These are phyloP conservation scores for Pseudopyrenochaeta lycopersici DNA, from an alignment of 2,329 filamentous ascomycete genomes.

Conservation along the genomic window DNA sequence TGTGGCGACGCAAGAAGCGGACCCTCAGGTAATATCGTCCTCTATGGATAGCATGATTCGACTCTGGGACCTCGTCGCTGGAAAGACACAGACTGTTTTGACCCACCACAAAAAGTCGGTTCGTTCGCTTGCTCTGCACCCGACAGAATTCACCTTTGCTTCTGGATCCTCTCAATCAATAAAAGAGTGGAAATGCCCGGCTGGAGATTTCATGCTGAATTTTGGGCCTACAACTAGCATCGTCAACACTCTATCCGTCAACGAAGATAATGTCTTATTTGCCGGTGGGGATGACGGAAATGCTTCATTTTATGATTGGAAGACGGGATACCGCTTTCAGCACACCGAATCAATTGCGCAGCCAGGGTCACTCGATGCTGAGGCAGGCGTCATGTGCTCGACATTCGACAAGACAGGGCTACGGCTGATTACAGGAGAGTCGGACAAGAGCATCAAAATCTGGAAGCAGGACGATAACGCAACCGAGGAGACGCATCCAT, in stretches of 20 bases:
- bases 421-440: constrained; percentile 90
- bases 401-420: constrained; percentile 91
- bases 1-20: constrained; percentile 91
- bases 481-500: constrained; percentile 87
- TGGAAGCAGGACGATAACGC: constrained; percentile 95
- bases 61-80: constrained; percentile 94
- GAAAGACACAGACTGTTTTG: constrained; percentile 93
- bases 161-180: constrained; percentile 91
- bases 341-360: constrained; percentile 89
- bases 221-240: constrained; percentile 97
- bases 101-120: constrained; percentile 99
- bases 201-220: constrained; percentile 98
- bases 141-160: constrained; percentile 95
- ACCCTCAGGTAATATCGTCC: constrained; percentile 93
- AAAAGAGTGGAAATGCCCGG: constrained; percentile 99
- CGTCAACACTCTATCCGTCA: constrained; percentile 92
- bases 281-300: constrained; percentile 95
- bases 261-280: constrained; percentile 94
- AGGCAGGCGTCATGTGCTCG: constrained; percentile 92
- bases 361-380: constrained; percentile 91
- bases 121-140: constrained; percentile 82
- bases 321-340: constrained; percentile 92
- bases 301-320: constrained; percentile 98
- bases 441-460: constrained; percentile 91
- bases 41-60: constrained; percentile 74